phyloP scores from a whole-genome alignment of 163 green algal species.

The Scenedesmus sp. region DNA sequence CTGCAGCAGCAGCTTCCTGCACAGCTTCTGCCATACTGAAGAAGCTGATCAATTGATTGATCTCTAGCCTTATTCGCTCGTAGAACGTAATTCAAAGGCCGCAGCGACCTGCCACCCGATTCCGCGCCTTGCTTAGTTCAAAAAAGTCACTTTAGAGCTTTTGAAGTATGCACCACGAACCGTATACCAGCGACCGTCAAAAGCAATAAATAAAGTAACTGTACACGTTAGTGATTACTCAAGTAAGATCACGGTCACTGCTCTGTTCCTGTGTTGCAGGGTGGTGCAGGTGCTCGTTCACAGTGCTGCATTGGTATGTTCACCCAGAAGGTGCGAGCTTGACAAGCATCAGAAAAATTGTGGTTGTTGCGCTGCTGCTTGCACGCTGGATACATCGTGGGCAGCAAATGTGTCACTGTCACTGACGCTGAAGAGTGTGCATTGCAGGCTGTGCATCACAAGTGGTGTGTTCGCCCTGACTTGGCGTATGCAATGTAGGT shows the following conservation, averaged over 20 bases:
- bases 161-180: neutral
- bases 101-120: neutral
- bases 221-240: neutral
- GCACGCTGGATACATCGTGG: no score
- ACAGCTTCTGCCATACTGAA: neutral
- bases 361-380: no score
- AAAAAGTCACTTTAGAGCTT: neutral
- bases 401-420: no score
- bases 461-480: no score
- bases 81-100: neutral
- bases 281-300: neutral
- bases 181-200: no score
- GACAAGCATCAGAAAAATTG: no score
- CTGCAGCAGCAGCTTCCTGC: neutral
- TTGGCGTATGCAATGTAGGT: no score
- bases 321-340: no score
- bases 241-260: neutral
- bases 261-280: neutral
- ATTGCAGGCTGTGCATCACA: no score
- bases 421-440: no score
- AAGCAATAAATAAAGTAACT: neutral
- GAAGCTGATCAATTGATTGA: neutral
- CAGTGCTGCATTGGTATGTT: neutral
- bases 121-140: neutral
- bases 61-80: neutral